Evolutionary conservation across 2,329 filamentous ascomycete species (phyloP).

Genomic region (Neurospora sp.): DNA sequence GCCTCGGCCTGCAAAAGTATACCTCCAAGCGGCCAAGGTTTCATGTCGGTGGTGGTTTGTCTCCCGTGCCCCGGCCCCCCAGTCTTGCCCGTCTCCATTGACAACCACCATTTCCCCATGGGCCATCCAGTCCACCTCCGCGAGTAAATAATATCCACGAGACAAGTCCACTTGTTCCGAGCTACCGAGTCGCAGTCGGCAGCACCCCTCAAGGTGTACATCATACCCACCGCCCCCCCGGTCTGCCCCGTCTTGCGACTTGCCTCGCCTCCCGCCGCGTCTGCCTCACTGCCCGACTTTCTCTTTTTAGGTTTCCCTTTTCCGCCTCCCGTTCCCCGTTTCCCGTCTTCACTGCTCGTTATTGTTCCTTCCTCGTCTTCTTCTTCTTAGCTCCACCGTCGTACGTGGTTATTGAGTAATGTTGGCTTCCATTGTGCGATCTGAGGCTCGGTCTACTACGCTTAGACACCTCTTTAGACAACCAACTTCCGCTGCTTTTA

Average conservation of each 20-base stretch:
- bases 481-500: conserved; percentile 3
- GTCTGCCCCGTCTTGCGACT: too few relatives aligned
- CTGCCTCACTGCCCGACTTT: not conserved
- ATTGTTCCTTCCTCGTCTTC: conserved; percentile 2
- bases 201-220: not conserved
- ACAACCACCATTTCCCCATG: not conserved
- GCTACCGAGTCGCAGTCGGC: not conserved
- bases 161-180: not conserved
- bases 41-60: not conserved
- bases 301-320: not conserved
- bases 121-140: not conserved
- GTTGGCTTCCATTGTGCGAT: conserved; percentile 26
- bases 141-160: not conserved
- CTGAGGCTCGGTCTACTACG: conserved; percentile 26
- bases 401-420: conserved; percentile 19
- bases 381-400: not conserved
- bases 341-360: not conserved
- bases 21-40: not conserved
- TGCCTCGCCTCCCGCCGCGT: not conserved
- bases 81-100: not conserved
- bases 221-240: not conserved
- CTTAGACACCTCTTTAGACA: conserved; percentile 19
- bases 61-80: not conserved
- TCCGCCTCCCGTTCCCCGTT: not conserved
- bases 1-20: not conserved